Conservation (phyloP, 371 early-diverging fungal species). For the Apophysomyces trapeziformis region DNA sequence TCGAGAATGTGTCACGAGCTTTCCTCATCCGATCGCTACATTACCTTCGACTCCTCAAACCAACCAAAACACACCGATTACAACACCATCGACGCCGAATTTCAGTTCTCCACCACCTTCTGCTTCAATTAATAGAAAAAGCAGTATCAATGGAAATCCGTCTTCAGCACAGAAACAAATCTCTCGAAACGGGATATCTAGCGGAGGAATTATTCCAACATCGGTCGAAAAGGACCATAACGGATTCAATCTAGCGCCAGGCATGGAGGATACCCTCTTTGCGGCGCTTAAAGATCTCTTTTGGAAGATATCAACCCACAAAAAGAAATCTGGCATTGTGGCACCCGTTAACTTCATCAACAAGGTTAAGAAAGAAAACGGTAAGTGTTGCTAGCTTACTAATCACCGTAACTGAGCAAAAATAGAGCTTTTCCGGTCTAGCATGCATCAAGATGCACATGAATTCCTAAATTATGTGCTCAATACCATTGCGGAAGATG, state of each 20-base stretch:
- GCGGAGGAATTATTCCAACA: conserved; percentile 7
- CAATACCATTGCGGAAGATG: conserved; percentile 91
- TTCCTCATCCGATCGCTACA: conserved; percentile 50
- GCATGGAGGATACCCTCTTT: conserved; percentile 83
- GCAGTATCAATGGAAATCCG: conserved; percentile 12
- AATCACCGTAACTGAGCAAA: not conserved
- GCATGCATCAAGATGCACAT: conserved; percentile 97
- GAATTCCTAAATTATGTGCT: conserved; percentile 95
- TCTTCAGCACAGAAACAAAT: not conserved
- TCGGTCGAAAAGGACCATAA: conserved; percentile 44
- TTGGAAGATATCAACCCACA: conserved; percentile 78
- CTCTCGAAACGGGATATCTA: not conserved
- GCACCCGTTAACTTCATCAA: conserved; percentile 89
- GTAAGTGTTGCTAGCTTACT: conserved; percentile 45
- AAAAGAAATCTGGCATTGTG: conserved; percentile 83
- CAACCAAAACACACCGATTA: conserved; percentile 30
- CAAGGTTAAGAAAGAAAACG: conserved; percentile 89
- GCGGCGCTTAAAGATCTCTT: conserved; percentile 89
- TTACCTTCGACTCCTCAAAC: conserved; percentile 36
- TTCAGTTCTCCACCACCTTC: conserved; percentile 15
- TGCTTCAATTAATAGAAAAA: conserved; percentile 20
- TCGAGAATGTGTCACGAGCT: conserved; percentile 87
- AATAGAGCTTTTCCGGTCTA: conserved; percentile 87
- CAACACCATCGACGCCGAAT: conserved; percentile 26
- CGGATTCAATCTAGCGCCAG: conserved; percentile 52